A percentile compares a stretch with the other conserved stretches of the same genome.
These are phyloP conservation scores for Dactylellina parvicollis DNA, from an alignment of 2,329 filamentous ascomycete genomes.

Conservation along the genomic window DNA sequence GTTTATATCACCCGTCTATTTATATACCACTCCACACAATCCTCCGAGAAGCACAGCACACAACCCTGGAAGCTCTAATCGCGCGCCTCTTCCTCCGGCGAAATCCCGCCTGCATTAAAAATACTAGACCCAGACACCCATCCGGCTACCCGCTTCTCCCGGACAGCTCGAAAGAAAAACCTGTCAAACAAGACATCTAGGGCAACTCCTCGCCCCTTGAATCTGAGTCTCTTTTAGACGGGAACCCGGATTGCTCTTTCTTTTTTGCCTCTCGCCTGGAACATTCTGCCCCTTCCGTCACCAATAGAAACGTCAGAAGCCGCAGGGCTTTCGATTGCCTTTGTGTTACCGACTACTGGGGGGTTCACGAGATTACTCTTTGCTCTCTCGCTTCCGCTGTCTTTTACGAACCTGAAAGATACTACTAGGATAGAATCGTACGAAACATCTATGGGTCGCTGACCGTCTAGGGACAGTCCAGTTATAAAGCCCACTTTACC, in stretches of 20 bases:
- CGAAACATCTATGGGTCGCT: conserved; percentile 24
- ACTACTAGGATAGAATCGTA: conserved; percentile 13
- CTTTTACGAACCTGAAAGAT: conserved; percentile 22
- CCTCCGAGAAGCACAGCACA: conserved; percentile 41
- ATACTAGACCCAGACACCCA: conserved; percentile 36
- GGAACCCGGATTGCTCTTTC: conserved; percentile 49
- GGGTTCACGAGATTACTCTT: conserved; percentile 43
- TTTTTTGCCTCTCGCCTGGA: conserved; percentile 51
- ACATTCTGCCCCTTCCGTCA: conserved; percentile 22
- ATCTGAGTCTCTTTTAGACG: conserved; percentile 25
- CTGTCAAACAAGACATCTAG: conserved; percentile 33
- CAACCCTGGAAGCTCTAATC: conserved; percentile 28
- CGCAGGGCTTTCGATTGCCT: conserved; percentile 49
- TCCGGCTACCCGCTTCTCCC: conserved; percentile 51
- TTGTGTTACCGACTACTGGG: conserved; percentile 40
- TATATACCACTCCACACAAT: conserved; percentile 43
- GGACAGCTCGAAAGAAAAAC: conserved; percentile 30
- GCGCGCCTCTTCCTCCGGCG: conserved; percentile 32
- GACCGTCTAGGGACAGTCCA: conserved; percentile 2
- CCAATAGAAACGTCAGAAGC: conserved; percentile 35
- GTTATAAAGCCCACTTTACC: conserved; percentile 47
- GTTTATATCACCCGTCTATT: conserved; percentile 14
- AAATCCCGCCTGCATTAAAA: conserved; percentile 29
- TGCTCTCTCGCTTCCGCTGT: conserved; percentile 14
- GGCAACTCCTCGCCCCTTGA: conserved; percentile 8